These are phyloP conservation scores for Fusarium nurragi DNA, from an alignment of 2,329 filamentous ascomycete genomes.

Conservation along the genomic window DNA sequence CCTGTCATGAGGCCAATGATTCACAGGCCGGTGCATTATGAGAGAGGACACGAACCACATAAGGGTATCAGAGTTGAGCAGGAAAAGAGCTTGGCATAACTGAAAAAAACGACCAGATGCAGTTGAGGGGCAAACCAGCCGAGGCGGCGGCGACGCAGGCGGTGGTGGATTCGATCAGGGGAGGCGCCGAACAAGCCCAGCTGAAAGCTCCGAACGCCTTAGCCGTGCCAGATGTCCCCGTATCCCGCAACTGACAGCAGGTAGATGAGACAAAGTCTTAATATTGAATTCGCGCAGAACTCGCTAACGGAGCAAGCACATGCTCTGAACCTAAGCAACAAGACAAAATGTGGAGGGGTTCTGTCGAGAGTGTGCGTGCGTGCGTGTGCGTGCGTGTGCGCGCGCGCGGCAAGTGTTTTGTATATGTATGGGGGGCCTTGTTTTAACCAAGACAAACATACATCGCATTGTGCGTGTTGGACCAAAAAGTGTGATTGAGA, in stretches of 20 bases:
- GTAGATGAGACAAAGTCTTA: neutral
- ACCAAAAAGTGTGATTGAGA: constrained; percentile 14
- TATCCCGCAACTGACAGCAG: constrained; percentile 1
- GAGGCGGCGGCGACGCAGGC: constrained; percentile 22
- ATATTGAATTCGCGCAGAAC: constrained; percentile 9
- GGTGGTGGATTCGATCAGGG: constrained; percentile 31
- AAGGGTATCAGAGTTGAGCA: neutral
- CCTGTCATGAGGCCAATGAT: constrained; percentile 17
- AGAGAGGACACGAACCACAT: neutral
- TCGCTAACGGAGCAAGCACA: constrained; percentile 18
- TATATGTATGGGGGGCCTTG: constrained; percentile 14
- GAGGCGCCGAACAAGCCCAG: constrained; percentile 24
- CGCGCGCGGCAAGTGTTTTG: constrained; percentile 3
- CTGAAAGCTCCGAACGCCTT: constrained; percentile 15
- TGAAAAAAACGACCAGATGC: neutral
- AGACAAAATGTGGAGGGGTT: constrained; percentile 19
- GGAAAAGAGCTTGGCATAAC: neutral
- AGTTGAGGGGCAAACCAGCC: constrained; percentile 30
- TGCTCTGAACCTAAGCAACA: neutral
- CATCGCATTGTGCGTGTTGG: constrained; percentile 2
- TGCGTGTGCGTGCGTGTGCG: constrained; percentile 17
- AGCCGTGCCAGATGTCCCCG: constrained; percentile 1
- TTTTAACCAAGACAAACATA: constrained; percentile 7
- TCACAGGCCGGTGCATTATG: constrained; percentile 3
- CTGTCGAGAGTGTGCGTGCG: constrained; percentile 21